Conservation (phyloP, 225 moss, liverwort and hornwort species). For the Pseudisothecium myosuroides region DNA sequence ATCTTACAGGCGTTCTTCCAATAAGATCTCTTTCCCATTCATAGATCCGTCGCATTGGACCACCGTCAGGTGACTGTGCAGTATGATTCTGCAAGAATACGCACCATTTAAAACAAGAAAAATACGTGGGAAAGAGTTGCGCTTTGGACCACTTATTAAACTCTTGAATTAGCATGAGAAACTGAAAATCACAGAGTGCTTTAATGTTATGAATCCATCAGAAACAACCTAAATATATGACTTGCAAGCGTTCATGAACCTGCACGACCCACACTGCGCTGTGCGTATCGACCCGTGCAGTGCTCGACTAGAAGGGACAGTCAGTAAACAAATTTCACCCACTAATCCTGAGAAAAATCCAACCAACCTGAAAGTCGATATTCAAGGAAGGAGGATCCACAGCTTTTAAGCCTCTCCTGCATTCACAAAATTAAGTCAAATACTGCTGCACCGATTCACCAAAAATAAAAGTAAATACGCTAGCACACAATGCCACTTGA, state of each 20-base stretch:
- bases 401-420: slow-evolving; percentile 1
- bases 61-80: not conserved
- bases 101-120: not conserved
- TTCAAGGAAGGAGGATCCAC: not conserved
- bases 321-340: not conserved
- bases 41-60: not conserved
- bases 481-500: not conserved
- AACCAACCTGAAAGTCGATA: slow-evolving; percentile 8
- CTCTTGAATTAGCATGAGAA: not conserved
- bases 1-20: slow-evolving; percentile 36
- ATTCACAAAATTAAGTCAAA: not conserved
- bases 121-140: not conserved
- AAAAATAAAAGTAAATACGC: not conserved
- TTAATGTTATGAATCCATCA: not conserved
- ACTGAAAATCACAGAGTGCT: not conserved
- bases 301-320: not conserved
- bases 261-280: not conserved
- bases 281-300: no score
- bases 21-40: not conserved
- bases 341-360: not conserved
- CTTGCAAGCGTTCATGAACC: not conserved
- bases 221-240: not conserved
- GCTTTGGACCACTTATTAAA: not conserved
- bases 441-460: not conserved
- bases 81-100: slow-evolving; percentile 12